Conservation (phyloP, 768 basidiomycete genomes). For the Crassisporium funariophilum region DNA sequence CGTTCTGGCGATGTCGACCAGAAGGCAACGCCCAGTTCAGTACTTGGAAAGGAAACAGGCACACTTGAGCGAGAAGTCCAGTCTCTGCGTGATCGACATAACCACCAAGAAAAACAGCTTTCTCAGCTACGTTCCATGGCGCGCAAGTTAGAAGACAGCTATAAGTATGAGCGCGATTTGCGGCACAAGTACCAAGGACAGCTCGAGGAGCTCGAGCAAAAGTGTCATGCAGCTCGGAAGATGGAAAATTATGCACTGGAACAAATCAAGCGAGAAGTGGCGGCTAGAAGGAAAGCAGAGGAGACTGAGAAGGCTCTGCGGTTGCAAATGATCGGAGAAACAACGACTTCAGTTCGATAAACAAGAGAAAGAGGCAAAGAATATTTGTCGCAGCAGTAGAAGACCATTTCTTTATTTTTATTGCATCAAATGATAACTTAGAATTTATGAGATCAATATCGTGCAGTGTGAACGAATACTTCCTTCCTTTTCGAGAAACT, state of each 20-base stretch:
- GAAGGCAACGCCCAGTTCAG: not conserved
- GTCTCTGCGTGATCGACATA: constrained; percentile 36
- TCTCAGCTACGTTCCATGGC: constrained; percentile 37
- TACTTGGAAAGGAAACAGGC: constrained; percentile 1
- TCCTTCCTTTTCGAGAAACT: constrained; percentile 33
- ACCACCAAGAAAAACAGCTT: constrained; percentile 29
- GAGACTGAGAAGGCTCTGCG: constrained; percentile 21
- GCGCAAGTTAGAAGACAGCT: constrained; percentile 46
- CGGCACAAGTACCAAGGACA: constrained; percentile 39
- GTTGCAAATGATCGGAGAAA: not conserved
- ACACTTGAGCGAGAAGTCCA: constrained; percentile 40
- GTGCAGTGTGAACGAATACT: not conserved
- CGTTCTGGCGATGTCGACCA: too few relatives aligned
- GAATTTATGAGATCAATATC: not conserved
- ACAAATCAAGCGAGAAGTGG: constrained; percentile 43
- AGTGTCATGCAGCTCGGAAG: constrained; percentile 32
- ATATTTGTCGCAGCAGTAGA: too few relatives aligned
- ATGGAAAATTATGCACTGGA: constrained; percentile 30
- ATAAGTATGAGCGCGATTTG: constrained; percentile 32
- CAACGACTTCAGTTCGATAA: not conserved
- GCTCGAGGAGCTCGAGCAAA: constrained; percentile 33
- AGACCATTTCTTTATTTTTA: too few relatives aligned
- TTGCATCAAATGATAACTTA: too few relatives aligned
- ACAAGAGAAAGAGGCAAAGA: not conserved
- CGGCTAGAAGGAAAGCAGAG: constrained; percentile 69